Base-by-base conservation (phyloP, 768 basidiomycete species). In the Termitomyces heimii region DNA sequence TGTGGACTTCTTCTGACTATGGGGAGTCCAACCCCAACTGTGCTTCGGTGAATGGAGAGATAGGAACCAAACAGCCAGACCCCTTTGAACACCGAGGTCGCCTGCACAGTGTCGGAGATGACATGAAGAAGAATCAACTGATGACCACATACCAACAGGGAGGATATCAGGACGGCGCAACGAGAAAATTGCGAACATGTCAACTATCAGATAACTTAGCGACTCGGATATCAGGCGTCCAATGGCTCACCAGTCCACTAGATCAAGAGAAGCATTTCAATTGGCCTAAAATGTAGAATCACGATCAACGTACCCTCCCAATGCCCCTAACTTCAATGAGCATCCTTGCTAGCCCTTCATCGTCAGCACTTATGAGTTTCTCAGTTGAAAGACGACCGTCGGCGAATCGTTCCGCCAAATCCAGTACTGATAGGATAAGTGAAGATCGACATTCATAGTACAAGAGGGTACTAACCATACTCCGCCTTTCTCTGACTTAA, bases 121-220 rank as follows among this genome's bases (percentile, higher is more conserved):
- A 26, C 32, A 31, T 45, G 28, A 35, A 6, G 24, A 18, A 39
- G 42, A 12, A 46, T 46, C 2, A 35, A 22, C 14, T 53, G n/a
- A 14, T 12, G 37, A n/a, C 6, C 37, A 53, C 69, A 37, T 58
- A 72, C 74, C 71, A 60, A 77, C 71, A 48, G 75, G 71, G 26
- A 95, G 76, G 53, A 97, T 88, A 67, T 95, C 84, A 1, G 89
- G 89, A 20, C 92, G 84, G 0, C 92, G 79, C 32, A 94, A 75
- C 2, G 90, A 88, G 70, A 95, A 96, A 44, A 97, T 91, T 14
- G 89, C 81, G 66, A 95, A 95, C 94, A 95, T 95, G 64, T 94
- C 86, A n/a, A 93, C 91, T 80, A 71, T 55, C 53, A 53, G 51
- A 42, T 51, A 51, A 42, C 54, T 56, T 43, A 43, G 29, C 49